Base-by-base conservation (phyloP, 1,139 yeast species). In the Chernovozyma sophiae-reginae region DNA sequence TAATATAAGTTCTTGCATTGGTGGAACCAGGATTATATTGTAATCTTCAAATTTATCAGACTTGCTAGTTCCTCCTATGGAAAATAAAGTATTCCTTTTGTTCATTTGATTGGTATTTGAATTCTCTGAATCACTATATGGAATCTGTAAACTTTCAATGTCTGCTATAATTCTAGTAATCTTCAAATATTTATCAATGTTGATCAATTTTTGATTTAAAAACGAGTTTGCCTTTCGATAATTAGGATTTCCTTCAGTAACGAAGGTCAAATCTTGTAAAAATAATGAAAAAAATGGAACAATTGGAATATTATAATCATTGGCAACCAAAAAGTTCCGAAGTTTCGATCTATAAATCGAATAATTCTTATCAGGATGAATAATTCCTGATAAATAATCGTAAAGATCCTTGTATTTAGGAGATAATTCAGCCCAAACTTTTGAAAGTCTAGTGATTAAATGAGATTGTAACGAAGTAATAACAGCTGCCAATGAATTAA, bases 221-320 rank as follows among this genome's bases (percentile, higher is more conserved):
- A 81, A 80, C 12, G 79, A 68, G 38, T 77, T 71, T 19, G 81
- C 80, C 43, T 71, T 75, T 52, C 89, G 67, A 52, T 72, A 77
- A 47, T 75, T 81, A 26, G 87, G 76, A 55, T 87, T 89, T 15
- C 97, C 97, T 51, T 90, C 97, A 34, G 81, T 79, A 19, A 87
- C 81, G 61, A 89, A 86, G 0, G 95, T 87, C 51, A 90, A 65
- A 57, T 90, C 97, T 53, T 87, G 95, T 35, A 89, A 66, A 54
- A 85, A 86, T 39, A 89, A 65, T 29, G 94, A 87, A 43, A 89
- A 72, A 56, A 86, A 90, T 5, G 97, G 97, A 18, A 89, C 92
- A 32, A 83, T 77, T 0, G 96, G 94, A 18, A 80, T 64, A 31
- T 72, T 62, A 43, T 77, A 72, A 33, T 77, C 82, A 33, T 72